A percentile compares a stretch with the other conserved stretches of the same genome.
Evolutionary conservation across 2,329 filamentous ascomycete species (phyloP).

Genomic region (Chrysoporthe austroafricana): DNA sequence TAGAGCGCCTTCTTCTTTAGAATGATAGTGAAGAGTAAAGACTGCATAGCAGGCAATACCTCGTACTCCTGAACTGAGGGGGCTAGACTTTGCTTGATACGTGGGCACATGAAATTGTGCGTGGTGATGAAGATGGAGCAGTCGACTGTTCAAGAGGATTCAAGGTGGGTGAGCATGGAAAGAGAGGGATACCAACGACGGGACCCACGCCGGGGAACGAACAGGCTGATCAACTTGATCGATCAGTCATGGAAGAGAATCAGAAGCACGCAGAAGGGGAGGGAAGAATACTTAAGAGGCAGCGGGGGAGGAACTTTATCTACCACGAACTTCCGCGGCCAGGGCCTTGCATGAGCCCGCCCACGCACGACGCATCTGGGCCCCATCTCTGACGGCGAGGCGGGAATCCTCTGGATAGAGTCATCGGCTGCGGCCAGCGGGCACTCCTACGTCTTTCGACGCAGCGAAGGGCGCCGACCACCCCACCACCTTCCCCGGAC

Average conservation of each 20-base stretch:
- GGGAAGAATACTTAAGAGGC: neutral
- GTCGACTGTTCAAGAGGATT: constrained; percentile 1
- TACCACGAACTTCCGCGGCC: neutral
- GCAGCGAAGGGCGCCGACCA: constrained; percentile 1
- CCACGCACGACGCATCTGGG: neutral
- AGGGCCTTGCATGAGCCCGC: neutral
- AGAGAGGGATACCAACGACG: neutral
- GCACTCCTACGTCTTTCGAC: constrained; percentile 6
- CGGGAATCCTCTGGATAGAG: constrained; percentile 3
- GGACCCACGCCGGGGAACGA: neutral
- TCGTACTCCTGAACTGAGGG: constrained; percentile 4
- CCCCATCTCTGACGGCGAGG: neutral
- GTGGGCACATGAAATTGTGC: constrained; percentile 16
- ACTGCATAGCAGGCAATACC: constrained; percentile 26
- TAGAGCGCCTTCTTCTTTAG: constrained; percentile 13
- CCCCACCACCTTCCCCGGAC: constrained; percentile 4
- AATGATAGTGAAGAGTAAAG: constrained; percentile 11
- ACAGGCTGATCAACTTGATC: neutral
- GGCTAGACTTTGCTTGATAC: neutral
- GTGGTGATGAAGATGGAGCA: neutral
- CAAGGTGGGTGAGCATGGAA: neutral
- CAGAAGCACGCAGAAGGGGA: neutral
- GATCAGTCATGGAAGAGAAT: neutral
- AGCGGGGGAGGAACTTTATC: neutral
- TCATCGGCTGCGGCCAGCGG: constrained; percentile 9